Evolutionary conservation across 179 eudicot genomes (phyloP), one percentile per base, ranked within the genome.

Genomic region (Corrigiola litoralis): DNA sequence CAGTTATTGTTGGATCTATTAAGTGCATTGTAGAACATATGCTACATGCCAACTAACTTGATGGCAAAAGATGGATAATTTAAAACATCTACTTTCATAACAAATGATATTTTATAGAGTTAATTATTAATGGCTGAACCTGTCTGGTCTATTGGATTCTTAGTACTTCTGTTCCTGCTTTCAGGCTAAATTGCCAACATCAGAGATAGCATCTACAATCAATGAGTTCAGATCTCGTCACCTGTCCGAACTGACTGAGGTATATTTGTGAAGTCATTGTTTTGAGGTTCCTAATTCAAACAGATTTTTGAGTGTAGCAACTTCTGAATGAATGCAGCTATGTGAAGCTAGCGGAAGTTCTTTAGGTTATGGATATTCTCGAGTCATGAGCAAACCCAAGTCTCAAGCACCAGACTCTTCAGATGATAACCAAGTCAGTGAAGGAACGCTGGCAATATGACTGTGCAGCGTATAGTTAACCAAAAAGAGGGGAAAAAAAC

Each of bases 191-290:
- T 60, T 94, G 58, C 99, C 99, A n/a, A 85, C 72, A 75, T 81
- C 99, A 40, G 99, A 94, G 82, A 94, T 94, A 81, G 88, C 94
- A 53, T 63, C 96, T n/a, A 73, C 99, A 48, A 88, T 94, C 79
- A 87, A 94, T 28, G 96, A 94, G 69, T 94, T 90, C 74, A 87
- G 99, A 77, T 87, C 94, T 48, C 99, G 99, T 66, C 99, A 94
- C 67, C 89, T 94, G 28, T 86, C 99, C 61, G 99, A 94, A 82
- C 87, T 94, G 33, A 75, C 94, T 6, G 97, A 94, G 96, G 99
- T 94, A 82, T 20, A 50, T 56, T 48, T 42, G 0, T 33, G 42
- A 36, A 18, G 12, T 18, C 31, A 16, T 52, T 29, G 10, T 10
- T 17, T 41, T n/a, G n/a, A 6, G 4, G 46, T 31, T 36, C 38